Evolutionary conservation across 1,139 yeast species (phyloP).

Genomic region (Zygoascus hellenicus): DNA sequence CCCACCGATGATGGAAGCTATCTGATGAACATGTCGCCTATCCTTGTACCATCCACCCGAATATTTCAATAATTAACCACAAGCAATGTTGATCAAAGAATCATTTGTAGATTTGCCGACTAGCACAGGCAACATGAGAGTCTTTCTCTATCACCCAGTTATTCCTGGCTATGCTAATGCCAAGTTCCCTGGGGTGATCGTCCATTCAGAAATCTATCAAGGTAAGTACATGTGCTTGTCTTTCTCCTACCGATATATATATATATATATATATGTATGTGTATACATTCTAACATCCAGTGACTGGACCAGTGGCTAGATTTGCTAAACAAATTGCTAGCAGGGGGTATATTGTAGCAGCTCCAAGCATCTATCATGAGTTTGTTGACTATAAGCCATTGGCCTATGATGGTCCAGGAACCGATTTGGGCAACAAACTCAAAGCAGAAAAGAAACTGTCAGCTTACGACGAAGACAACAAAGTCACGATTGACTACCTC

Average conservation of each 20-base stretch:
- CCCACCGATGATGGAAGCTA: too few species aligned
- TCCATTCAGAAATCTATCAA: conserved; percentile 76
- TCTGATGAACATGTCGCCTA: too few species aligned
- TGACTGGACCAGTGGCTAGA: conserved; percentile 62
- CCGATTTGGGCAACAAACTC: conserved; percentile 66
- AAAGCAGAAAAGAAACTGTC: conserved; percentile 61
- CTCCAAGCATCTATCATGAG: conserved; percentile 76
- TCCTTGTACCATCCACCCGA: too few species aligned
- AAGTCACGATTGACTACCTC: conserved; percentile 58
- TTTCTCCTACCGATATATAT: too few species aligned
- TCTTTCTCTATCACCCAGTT: conserved; percentile 61
- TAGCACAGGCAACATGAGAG: conserved; percentile 58
- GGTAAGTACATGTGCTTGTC: too few species aligned
- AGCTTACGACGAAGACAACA: conserved; percentile 73
- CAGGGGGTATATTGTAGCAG: conserved; percentile 70
- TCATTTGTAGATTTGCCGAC: conserved; percentile 59
- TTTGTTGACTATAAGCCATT: conserved; percentile 58
- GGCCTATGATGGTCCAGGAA: conserved; percentile 66
- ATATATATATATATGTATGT: too few species aligned
- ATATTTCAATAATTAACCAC: too few species aligned
- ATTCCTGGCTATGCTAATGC: conserved; percentile 68
- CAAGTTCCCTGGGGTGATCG: conserved; percentile 74
- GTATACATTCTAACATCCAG: too few species aligned
- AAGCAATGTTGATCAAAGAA: conserved; percentile 61
- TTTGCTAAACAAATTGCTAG: conserved; percentile 76